Conservation (phyloP, 106 monocot species). For the Xerophyta viscosa region DNA sequence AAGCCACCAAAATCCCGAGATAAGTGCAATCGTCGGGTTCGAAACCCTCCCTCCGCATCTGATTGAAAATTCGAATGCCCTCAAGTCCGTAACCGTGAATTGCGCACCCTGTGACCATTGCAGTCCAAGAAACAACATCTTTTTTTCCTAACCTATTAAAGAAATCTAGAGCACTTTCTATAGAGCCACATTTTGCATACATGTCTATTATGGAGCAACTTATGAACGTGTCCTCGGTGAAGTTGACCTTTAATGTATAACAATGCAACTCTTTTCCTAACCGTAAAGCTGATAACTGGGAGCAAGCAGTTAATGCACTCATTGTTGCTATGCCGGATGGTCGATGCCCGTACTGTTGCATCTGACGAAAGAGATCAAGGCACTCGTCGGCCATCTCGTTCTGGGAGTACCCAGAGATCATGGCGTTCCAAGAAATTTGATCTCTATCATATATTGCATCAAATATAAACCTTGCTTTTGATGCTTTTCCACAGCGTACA, state of each 20-base stretch:
- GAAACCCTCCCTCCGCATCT: constrained; percentile 27
- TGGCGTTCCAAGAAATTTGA: constrained; percentile 58
- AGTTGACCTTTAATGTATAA: constrained; percentile 34
- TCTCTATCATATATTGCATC: constrained; percentile 35
- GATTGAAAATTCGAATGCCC: constrained; percentile 27
- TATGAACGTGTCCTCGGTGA: constrained; percentile 25
- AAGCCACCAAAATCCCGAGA: constrained; percentile 48
- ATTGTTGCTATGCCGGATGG: constrained; percentile 42
- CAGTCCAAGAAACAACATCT: constrained; percentile 48
- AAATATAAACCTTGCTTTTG: constrained; percentile 31
- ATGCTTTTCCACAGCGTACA: constrained; percentile 35
- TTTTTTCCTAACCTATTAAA: constrained; percentile 37
- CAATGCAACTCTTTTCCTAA: constrained; percentile 52
- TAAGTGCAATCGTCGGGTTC: constrained; percentile 41
- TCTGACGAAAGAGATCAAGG: constrained; percentile 39
- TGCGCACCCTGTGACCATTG: constrained; percentile 47
- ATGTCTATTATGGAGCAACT: constrained; percentile 67
- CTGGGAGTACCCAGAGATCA: constrained; percentile 59
- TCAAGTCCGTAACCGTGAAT: constrained; percentile 36
- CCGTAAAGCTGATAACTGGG: constrained; percentile 36
- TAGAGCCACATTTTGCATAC: constrained; percentile 70
- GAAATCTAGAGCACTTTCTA: constrained; percentile 34
- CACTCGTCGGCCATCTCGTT: constrained; percentile 34
- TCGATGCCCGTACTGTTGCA: constrained; percentile 18
- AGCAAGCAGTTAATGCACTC: constrained; percentile 33